Percentiles rank a stretch among this genome's conserved stretches.
Conservation (phyloP, 2,329 filamentous ascomycete species). For the Capronia epimyces region DNA sequence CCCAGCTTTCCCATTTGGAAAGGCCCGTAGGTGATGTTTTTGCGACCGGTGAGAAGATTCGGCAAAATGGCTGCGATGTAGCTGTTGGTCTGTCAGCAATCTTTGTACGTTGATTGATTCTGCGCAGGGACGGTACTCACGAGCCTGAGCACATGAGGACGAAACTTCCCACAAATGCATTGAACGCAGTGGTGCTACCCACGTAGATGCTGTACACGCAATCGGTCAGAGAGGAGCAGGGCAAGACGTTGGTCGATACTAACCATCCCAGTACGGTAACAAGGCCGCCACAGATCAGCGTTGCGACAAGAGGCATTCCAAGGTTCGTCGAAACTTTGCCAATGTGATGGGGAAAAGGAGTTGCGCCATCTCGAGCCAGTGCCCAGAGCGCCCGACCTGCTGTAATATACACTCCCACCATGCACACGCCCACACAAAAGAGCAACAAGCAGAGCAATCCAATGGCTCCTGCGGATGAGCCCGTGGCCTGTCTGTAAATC, state of each 20-base stretch:
- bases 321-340: constrained; percentile 44
- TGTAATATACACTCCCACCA: constrained; percentile 56
- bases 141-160: constrained; percentile 53
- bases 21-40: constrained; percentile 47
- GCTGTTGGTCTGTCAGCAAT: constrained; percentile 6
- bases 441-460: constrained; percentile 52
- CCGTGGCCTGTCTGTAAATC: constrained; percentile 59
- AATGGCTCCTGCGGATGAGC: constrained; percentile 47
- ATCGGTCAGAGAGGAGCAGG: constrained; percentile 46
- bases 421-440: constrained; percentile 48
- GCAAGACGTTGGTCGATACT: background rate
- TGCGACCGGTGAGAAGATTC: constrained; percentile 49
- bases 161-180: constrained; percentile 54
- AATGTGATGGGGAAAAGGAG: constrained; percentile 48
- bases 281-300: constrained; percentile 46
- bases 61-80: constrained; percentile 51
- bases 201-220: constrained; percentile 43
- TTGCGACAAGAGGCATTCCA: constrained; percentile 53
- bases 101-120: background rate
- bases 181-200: constrained; percentile 42
- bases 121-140: background rate
- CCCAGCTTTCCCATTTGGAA: constrained; percentile 53
- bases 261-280: constrained; percentile 49
- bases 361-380: constrained; percentile 54
- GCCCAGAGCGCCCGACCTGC: constrained; percentile 60